phyloP scores from a whole-genome alignment of 768 basidiomycete genomes.

The Tulasnella sp. region DNA sequence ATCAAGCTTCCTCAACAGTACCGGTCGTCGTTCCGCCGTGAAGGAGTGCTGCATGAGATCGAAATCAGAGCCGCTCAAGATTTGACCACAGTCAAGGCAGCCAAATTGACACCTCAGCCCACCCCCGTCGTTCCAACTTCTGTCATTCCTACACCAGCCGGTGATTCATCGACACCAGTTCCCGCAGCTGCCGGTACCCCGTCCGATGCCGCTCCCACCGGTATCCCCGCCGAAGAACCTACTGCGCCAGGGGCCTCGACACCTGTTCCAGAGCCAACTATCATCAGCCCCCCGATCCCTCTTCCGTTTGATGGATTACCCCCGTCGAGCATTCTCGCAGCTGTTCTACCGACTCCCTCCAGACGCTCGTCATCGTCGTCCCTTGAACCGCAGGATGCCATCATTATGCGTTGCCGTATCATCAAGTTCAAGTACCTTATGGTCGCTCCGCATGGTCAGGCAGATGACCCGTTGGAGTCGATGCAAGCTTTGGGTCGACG shows the following conservation, averaged over 20 bases:
- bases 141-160: not conserved
- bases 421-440: constrained; percentile 73
- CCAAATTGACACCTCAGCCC: constrained; percentile 2
- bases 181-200: constrained; percentile 15
- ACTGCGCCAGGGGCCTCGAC: not conserved
- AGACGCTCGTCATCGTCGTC: constrained; percentile 46
- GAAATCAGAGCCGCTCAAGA: constrained; percentile 61
- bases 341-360: not conserved
- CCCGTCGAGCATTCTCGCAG: constrained; percentile 33
- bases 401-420: constrained; percentile 84
- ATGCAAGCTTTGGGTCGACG: constrained; percentile 57
- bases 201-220: constrained; percentile 28
- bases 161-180: not conserved
- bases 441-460: constrained; percentile 33
- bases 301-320: constrained; percentile 52
- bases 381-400: constrained; percentile 79
- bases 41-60: constrained; percentile 95
- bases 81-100: constrained; percentile 44
- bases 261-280: not conserved
- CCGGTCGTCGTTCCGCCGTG: constrained; percentile 80
- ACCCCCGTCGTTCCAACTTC: not conserved
- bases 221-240: not conserved
- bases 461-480: constrained; percentile 50
- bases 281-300: constrained; percentile 36
- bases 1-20: constrained; percentile 78